Evolutionary conservation across 257 asterid species (phyloP).

Genomic region (Solanum tarapatanum): DNA sequence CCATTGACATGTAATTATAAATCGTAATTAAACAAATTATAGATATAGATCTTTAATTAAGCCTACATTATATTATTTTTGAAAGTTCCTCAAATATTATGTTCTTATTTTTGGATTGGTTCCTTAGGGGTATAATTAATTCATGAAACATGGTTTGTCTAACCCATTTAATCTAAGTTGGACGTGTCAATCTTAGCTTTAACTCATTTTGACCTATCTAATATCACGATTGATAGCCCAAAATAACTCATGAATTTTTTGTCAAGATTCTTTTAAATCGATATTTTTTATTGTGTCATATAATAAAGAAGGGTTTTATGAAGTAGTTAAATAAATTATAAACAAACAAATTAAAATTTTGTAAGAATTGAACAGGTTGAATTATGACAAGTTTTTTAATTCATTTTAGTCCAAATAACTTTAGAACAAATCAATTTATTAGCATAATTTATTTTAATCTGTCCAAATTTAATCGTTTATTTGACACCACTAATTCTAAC

Average conservation of each 20-base stretch:
- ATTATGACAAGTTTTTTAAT: background rate
- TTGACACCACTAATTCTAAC: background rate
- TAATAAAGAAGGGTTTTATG: background rate
- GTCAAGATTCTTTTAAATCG: background rate
- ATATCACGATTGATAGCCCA: background rate
- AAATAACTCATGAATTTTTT: background rate
- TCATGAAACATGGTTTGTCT: background rate
- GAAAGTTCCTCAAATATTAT: background rate
- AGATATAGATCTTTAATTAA: background rate
- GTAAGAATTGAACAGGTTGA: background rate
- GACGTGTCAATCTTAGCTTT: background rate
- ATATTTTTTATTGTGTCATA: background rate
- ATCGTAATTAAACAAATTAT: too few relatives aligned
- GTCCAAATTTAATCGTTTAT: fast-evolving
- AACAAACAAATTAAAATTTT: background rate
- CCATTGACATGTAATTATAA: too few relatives aligned
- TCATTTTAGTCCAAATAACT: background rate
- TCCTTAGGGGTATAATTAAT: background rate
- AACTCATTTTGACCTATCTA: background rate
- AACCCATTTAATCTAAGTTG: background rate
- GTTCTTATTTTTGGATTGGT: background rate
- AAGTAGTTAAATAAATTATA: background rate
- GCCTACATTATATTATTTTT: too few relatives aligned
- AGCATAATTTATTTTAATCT: background rate
- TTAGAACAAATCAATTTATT: background rate